These are phyloP conservation scores for Phallus indusiatus DNA, from an alignment of 768 basidiomycete species.

Conservation along the genomic window DNA sequence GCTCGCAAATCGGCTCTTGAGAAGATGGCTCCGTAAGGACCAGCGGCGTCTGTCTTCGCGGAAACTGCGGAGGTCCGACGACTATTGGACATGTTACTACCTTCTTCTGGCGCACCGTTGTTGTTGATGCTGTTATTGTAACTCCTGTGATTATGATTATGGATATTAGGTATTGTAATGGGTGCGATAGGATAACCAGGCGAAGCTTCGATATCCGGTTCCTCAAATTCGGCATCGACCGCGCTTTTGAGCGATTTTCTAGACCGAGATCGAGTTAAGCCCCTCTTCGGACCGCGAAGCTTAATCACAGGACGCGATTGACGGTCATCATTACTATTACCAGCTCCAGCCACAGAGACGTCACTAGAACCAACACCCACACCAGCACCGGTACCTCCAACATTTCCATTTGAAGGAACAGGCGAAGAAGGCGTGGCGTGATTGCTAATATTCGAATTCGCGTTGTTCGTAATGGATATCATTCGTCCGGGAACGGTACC, in stretches of 20 bases:
- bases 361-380: constrained; percentile 8
- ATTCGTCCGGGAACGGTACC: not conserved
- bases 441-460: not conserved
- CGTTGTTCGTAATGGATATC: not conserved
- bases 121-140: not conserved
- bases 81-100: constrained; percentile 8
- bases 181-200: not conserved
- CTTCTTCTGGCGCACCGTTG: constrained; percentile 2
- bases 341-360: constrained; percentile 22
- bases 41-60: not conserved
- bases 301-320: constrained; percentile 69
- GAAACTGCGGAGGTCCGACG: constrained; percentile 11
- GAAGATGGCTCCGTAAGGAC: constrained; percentile 19
- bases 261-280: constrained; percentile 59
- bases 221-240: constrained; percentile 18
- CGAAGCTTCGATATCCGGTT: constrained; percentile 21
- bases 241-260: constrained; percentile 26
- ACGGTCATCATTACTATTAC: constrained; percentile 33
- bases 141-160: too few species aligned
- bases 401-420: not conserved
- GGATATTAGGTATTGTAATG: not conserved
- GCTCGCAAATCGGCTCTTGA: constrained; percentile 48
- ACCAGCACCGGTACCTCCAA: not conserved
- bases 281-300: constrained; percentile 34
- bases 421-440: not conserved